These are phyloP conservation scores for Camellia granthamiana DNA, from an alignment of 148 eudicot species.

Conservation along the genomic window DNA sequence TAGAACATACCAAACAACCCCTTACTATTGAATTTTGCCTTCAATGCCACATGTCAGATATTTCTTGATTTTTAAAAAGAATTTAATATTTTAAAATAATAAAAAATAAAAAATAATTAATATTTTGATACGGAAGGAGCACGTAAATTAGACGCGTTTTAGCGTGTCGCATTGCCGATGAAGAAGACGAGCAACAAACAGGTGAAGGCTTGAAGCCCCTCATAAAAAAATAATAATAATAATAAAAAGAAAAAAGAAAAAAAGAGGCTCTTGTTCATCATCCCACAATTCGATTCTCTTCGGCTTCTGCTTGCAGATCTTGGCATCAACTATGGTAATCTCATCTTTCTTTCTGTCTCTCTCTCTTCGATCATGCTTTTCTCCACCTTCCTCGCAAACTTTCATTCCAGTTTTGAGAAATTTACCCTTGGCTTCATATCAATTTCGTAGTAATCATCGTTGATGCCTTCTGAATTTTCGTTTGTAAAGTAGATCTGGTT, in stretches of 20 bases:
- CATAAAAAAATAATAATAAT: too few species aligned
- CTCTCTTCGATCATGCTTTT: background rate
- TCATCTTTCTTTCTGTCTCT: background rate
- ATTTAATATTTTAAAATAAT: too few species aligned
- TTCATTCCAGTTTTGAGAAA: background rate
- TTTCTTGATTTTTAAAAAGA: too few species aligned
- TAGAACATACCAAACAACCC: too few species aligned
- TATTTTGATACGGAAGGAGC: too few species aligned
- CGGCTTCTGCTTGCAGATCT: background rate
- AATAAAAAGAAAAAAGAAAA: background rate
- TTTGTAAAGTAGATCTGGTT: background rate
- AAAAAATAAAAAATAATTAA: too few species aligned
- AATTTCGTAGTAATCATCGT: background rate
- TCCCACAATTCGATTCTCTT: background rate
- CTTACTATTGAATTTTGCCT: too few species aligned
- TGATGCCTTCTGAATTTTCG: background rate
- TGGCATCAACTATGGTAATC: conserved; percentile 6
- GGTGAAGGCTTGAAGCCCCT: too few species aligned
- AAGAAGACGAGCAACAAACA: too few species aligned
- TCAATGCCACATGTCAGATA: too few species aligned
- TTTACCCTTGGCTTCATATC: background rate
- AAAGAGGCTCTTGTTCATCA: background rate
- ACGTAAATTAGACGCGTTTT: too few species aligned
- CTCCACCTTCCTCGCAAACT: background rate
- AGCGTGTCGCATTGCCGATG: too few species aligned